Evolutionary conservation across 179 eudicot genomes (phyloP).

Genomic region (Actinidia arguta): DNA sequence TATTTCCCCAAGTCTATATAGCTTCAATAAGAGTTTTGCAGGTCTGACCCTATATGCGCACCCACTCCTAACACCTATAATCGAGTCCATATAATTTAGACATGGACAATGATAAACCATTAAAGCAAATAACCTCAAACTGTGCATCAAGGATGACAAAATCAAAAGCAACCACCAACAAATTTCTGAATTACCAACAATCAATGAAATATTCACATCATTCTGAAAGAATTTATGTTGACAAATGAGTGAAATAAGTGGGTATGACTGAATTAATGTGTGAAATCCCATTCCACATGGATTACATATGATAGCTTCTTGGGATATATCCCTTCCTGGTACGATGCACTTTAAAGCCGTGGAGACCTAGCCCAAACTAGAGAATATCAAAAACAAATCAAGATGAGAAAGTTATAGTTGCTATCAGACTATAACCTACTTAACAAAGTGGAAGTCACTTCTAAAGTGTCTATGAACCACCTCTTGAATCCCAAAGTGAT

Average conservation of each 20-base stretch:
- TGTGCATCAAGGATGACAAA: slow-evolving; percentile 4
- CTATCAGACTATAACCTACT: not conserved
- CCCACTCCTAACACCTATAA: too few species aligned
- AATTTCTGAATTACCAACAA: not conserved
- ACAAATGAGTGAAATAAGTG: slow-evolving; percentile 7
- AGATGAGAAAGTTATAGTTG: not conserved
- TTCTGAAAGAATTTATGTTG: slow-evolving; percentile 2
- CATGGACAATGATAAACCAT: not conserved
- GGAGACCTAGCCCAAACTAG: not conserved
- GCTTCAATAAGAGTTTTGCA: too few species aligned
- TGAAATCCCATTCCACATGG: not conserved
- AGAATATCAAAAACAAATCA: not conserved
- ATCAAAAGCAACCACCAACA: slow-evolving; percentile 1
- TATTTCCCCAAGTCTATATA: too few species aligned
- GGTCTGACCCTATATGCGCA: too few species aligned
- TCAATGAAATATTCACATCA: slow-evolving; percentile 1
- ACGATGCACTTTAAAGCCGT: not conserved
- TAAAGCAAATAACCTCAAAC: slow-evolving; percentile 9
- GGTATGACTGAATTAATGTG: not conserved
- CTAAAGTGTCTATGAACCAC: not conserved
- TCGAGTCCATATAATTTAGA: too few species aligned
- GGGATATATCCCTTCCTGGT: not conserved
- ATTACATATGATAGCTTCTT: not conserved
- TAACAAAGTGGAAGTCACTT: not conserved
- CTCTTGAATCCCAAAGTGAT: not conserved